A percentile compares a stretch with the other conserved stretches of the same genome.
Conservation (phyloP, 75 land plant species). For the Pinus tabuliformis region DNA sequence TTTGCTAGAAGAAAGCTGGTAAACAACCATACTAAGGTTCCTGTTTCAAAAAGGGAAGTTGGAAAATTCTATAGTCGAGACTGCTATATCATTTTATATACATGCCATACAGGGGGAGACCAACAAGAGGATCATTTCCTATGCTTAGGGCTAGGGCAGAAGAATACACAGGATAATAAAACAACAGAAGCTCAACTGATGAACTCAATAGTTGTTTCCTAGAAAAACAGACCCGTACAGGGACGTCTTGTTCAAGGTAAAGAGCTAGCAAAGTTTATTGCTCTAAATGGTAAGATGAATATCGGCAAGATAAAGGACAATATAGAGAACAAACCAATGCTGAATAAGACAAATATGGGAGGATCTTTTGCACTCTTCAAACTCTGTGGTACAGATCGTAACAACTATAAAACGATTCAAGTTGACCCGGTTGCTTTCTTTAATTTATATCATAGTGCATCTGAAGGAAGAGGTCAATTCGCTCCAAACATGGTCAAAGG, state of each 20-base stretch:
- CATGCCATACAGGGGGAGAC: conserved; percentile 25
- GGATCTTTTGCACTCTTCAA: conserved; percentile 21
- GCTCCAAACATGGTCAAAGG: too few relatives aligned
- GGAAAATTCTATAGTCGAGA: too few relatives aligned
- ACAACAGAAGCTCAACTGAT: conserved; percentile 7
- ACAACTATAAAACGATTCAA: conserved; percentile 40
- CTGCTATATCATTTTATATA: conserved; percentile 7
- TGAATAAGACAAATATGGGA: conserved; percentile 19
- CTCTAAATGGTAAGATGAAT: conserved; percentile 27
- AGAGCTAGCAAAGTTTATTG: conserved; percentile 43
- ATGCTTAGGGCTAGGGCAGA: conserved; percentile 40
- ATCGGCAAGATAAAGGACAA: conserved; percentile 20
- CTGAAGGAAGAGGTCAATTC: too few relatives aligned
- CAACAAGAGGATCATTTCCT: conserved; percentile 39
- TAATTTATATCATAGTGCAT: too few relatives aligned
- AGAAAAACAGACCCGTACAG: conserved; percentile 43
- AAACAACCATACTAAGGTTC: too few relatives aligned
- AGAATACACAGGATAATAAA: conserved; percentile 25
- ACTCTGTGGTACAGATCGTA: conserved; percentile 27
- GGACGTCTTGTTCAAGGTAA: conserved; percentile 38
- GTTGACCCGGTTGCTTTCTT: conserved; percentile 26
- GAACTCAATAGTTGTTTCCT: conserved; percentile 13
- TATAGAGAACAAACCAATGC: conserved; percentile 1
- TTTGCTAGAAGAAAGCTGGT: conserved; percentile 15
- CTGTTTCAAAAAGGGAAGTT: too few relatives aligned